Conservation (phyloP, 371 early-diverging fungal species). For the Circinella minor region DNA sequence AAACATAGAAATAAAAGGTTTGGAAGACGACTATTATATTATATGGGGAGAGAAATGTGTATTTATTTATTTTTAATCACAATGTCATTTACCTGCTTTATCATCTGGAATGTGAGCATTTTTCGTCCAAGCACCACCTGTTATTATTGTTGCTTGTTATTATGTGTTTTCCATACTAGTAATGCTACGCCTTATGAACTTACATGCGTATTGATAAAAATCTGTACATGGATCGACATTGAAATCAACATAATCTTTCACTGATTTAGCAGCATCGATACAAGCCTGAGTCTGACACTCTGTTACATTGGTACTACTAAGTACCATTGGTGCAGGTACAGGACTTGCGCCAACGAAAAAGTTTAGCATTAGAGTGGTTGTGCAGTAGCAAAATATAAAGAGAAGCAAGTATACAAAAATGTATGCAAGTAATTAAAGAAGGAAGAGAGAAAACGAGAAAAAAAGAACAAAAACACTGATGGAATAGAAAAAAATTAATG, state of each 20-base stretch:
- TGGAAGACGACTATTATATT: no score
- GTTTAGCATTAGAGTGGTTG: not conserved
- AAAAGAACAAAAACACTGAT: no score
- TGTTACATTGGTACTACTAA: not conserved
- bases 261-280: conserved; percentile 5
- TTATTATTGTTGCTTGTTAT: not conserved
- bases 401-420: not conserved
- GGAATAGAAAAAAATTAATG: no score
- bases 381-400: not conserved
- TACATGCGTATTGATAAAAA: conserved; percentile 59
- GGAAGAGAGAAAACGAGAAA: no score
- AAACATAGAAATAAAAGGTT: no score
- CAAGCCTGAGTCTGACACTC: conserved; percentile 6
- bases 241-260: conserved; percentile 25
- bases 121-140: conserved; percentile 57
- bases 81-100: conserved; percentile 35
- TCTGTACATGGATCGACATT: conserved; percentile 47
- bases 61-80: not conserved
- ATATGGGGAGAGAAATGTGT: not conserved
- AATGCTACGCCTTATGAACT: not conserved
- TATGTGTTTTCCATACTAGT: not conserved
- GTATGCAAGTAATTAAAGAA: not conserved
- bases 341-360: not conserved
- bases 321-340: not conserved
- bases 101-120: conserved; percentile 52